Evolutionary conservation across 441 rosid species (phyloP).

Genomic region (Pelargonium myrrhifolium): DNA sequence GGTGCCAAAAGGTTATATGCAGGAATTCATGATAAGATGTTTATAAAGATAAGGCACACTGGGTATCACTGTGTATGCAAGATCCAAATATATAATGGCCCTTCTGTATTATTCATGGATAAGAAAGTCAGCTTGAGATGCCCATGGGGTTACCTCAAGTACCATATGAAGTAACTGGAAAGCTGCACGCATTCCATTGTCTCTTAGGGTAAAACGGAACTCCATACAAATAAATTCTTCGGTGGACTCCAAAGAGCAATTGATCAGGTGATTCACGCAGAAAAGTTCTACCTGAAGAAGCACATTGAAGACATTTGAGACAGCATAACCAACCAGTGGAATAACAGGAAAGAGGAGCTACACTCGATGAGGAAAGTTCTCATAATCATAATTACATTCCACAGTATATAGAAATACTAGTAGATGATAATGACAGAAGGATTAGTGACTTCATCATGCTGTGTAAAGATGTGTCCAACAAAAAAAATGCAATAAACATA

Average conservation of each 20-base stretch:
- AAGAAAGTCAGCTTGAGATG: slow-evolving; percentile 1
- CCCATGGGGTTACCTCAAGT: slow-evolving; percentile 65
- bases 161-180: slow-evolving; percentile 99
- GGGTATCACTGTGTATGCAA: background rate
- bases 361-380: background rate
- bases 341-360: background rate
- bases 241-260: slow-evolving; percentile 98
- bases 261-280: slow-evolving; percentile 95
- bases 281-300: slow-evolving; percentile 83
- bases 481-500: background rate
- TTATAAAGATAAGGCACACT: background rate
- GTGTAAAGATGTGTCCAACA: background rate
- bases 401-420: background rate
- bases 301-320: slow-evolving; percentile 18
- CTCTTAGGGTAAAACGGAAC: slow-evolving; percentile 93
- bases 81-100: background rate
- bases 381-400: background rate
- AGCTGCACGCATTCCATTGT: slow-evolving; percentile 97
- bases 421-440: background rate
- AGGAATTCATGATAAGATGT: background rate
- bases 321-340: slow-evolving; percentile 6
- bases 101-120: background rate
- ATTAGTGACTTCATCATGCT: background rate
- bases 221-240: slow-evolving; percentile 99
- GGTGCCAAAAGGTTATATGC: background rate